Conservation (phyloP, 2,329 filamentous ascomycete genomes). For the Aspergillus chevalieri region DNA sequence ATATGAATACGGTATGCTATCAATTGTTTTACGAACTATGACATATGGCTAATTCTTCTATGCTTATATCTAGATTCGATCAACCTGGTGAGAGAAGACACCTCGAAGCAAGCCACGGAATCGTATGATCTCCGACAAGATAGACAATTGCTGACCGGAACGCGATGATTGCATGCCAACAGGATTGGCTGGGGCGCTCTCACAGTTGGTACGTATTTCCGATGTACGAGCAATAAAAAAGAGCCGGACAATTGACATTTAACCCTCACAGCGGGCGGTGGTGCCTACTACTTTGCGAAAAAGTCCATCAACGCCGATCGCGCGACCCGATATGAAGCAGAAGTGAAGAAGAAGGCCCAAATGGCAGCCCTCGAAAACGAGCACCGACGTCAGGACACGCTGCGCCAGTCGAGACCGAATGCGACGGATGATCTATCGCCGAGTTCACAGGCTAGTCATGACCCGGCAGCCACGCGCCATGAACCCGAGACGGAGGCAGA, state of each 20-base stretch:
- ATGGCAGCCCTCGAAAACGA: slow-evolving; percentile 30
- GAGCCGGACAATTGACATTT: slow-evolving; percentile 4
- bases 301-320: slow-evolving; percentile 88
- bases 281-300: slow-evolving; percentile 95
- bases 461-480: slow-evolving; percentile 82
- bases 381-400: slow-evolving; percentile 25
- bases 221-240: neutral
- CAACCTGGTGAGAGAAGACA: slow-evolving; percentile 48
- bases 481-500: slow-evolving; percentile 66
- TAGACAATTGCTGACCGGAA: neutral
- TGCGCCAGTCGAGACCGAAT: slow-evolving; percentile 10
- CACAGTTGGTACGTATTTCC: slow-evolving; percentile 61
- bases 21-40: neutral
- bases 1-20: slow-evolving; percentile 49
- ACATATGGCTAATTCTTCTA: slow-evolving; percentile 7
- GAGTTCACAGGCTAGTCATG: slow-evolving; percentile 64
- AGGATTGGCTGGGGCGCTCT: slow-evolving; percentile 91
- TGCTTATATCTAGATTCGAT: slow-evolving; percentile 43
- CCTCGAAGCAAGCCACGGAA: neutral
- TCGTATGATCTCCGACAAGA: neutral
- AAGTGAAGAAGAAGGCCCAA: slow-evolving; percentile 53
- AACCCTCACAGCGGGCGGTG: slow-evolving; percentile 63
- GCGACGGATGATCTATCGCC: slow-evolving; percentile 53
- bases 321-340: slow-evolving; percentile 61
- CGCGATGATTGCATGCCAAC: slow-evolving; percentile 14